Evolutionary conservation across 768 basidiomycete genomes (phyloP).

Genomic region (Lyophyllum shimeji): DNA sequence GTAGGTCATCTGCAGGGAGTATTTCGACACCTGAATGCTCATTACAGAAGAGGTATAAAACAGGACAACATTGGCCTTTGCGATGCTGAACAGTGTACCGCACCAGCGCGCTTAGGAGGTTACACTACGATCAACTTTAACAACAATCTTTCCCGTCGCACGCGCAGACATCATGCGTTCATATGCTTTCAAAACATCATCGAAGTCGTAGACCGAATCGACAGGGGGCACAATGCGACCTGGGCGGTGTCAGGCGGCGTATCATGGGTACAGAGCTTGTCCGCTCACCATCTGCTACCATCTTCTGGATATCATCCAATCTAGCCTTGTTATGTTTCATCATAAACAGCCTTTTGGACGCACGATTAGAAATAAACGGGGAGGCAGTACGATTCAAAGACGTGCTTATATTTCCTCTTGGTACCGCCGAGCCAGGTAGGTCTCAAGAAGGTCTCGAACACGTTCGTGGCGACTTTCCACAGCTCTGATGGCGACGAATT

Average conservation of each 20-base stretch:
- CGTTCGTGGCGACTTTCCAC: slow-evolving; percentile 28
- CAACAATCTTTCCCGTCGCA: slow-evolving; percentile 67
- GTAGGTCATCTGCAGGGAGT: no score
- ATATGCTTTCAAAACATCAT: slow-evolving; percentile 60
- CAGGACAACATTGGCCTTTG: no score
- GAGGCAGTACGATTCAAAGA: not conserved
- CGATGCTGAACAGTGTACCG: not conserved
- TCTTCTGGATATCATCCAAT: slow-evolving; percentile 31
- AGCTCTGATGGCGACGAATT: slow-evolving; percentile 28
- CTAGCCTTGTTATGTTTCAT: slow-evolving; percentile 32
- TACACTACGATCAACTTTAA: slow-evolving; percentile 37
- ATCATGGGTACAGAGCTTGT: not conserved
- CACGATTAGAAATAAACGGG: not conserved
- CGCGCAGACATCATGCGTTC: slow-evolving; percentile 53
- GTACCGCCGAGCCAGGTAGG: slow-evolving; percentile 58
- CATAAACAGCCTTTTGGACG: slow-evolving; percentile 28
- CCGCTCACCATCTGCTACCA: slow-evolving; percentile 43
- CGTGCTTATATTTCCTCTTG: slow-evolving; percentile 46
- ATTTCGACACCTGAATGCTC: no score
- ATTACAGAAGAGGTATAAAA: no score
- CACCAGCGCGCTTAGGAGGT: slow-evolving; percentile 2
- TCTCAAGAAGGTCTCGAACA: slow-evolving; percentile 29
- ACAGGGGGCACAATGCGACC: slow-evolving; percentile 53
- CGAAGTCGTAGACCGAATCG: slow-evolving; percentile 59
- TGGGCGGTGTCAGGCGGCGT: slow-evolving; percentile 17